Percentiles rank a stretch among this genome's conserved stretches.
phyloP scores from a whole-genome alignment of 108 stramenopile genomes.

The Skeletonema menzelii region DNA sequence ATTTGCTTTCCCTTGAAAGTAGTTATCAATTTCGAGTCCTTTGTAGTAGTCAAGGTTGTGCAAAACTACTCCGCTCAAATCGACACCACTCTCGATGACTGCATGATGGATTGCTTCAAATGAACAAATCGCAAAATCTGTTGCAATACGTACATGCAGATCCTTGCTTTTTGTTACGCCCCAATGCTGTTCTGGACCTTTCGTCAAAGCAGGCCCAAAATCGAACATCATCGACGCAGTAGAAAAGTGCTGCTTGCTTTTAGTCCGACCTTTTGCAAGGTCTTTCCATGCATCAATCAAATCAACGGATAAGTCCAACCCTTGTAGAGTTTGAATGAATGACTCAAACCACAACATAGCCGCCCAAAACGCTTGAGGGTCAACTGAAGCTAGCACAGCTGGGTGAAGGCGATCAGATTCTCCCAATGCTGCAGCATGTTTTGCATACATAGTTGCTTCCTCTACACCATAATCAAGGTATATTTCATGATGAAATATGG shows the following conservation, averaged over 20 bases:
- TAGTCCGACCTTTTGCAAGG: background rate
- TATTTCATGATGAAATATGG: constrained; percentile 13
- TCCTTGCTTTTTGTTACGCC: background rate
- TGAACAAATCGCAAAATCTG: background rate
- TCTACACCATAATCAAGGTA: constrained; percentile 31
- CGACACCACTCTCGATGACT: background rate
- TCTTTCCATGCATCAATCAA: constrained; percentile 7
- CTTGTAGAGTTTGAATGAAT: constrained; percentile 9
- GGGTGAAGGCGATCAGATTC: constrained; percentile 19
- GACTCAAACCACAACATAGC: constrained; percentile 10
- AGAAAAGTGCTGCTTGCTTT: background rate
- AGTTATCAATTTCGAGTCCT: background rate
- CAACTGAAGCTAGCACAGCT: constrained; percentile 15
- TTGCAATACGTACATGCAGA: background rate
- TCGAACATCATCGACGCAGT: background rate
- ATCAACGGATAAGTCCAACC: background rate
- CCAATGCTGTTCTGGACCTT: background rate
- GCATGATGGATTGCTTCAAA: background rate
- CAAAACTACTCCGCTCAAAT: background rate
- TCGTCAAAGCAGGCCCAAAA: background rate
- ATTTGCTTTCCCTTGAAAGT: background rate
- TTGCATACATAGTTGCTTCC: constrained; percentile 16
- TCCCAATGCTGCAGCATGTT: constrained; percentile 19
- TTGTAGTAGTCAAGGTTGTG: background rate
- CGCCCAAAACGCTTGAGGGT: constrained; percentile 27